A percentile compares a stretch with the other conserved stretches of the same genome.
These are phyloP conservation scores for Starmerella riodocensis DNA, from an alignment of 805 yeast genomes.

Conservation along the genomic window DNA sequence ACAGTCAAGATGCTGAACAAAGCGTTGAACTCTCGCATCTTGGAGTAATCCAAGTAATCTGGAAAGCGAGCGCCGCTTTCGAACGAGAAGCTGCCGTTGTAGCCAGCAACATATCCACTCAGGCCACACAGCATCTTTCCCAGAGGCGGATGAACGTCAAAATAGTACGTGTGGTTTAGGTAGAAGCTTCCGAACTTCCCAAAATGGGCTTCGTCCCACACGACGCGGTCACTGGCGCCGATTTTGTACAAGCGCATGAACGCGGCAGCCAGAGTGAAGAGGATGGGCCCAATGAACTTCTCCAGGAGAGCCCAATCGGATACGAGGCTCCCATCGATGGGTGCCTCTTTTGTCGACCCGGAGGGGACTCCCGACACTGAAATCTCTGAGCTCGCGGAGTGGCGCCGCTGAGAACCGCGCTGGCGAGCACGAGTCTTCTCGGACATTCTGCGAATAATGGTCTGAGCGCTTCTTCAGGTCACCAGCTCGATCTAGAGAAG, in stretches of 20 bases:
- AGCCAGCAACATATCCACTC: slow-evolving; percentile 80
- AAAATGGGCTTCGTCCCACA: slow-evolving; percentile 42
- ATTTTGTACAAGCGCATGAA: slow-evolving; percentile 63
- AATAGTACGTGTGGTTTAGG: slow-evolving; percentile 78
- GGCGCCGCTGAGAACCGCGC: too few species aligned
- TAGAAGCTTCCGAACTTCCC: slow-evolving; percentile 42
- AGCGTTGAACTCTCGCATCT: slow-evolving; percentile 84
- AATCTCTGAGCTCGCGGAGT: not conserved
- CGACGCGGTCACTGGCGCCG: slow-evolving; percentile 59
- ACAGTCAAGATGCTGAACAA: slow-evolving; percentile 60
- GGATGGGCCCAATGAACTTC: slow-evolving; percentile 33
- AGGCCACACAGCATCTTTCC: slow-evolving; percentile 86
- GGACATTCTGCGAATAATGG: not conserved
- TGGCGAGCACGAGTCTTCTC: slow-evolving; percentile 1
- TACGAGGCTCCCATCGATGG: slow-evolving; percentile 22
- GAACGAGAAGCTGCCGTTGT: slow-evolving; percentile 83
- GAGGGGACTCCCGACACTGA: not conserved
- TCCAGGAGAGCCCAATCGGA: slow-evolving; percentile 22
- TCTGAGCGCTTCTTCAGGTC: too few species aligned
- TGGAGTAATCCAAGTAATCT: slow-evolving; percentile 59
- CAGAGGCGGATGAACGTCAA: slow-evolving; percentile 96
- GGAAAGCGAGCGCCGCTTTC: slow-evolving; percentile 75
- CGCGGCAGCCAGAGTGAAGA: slow-evolving; percentile 58
- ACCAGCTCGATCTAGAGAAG: too few species aligned
- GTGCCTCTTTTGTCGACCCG: not conserved